Percentiles rank a stretch among this genome's conserved stretches.
These are phyloP conservation scores for Mortierella sp. DNA, from an alignment of 371 early-diverging fungal genomes.

Conservation along the genomic window DNA sequence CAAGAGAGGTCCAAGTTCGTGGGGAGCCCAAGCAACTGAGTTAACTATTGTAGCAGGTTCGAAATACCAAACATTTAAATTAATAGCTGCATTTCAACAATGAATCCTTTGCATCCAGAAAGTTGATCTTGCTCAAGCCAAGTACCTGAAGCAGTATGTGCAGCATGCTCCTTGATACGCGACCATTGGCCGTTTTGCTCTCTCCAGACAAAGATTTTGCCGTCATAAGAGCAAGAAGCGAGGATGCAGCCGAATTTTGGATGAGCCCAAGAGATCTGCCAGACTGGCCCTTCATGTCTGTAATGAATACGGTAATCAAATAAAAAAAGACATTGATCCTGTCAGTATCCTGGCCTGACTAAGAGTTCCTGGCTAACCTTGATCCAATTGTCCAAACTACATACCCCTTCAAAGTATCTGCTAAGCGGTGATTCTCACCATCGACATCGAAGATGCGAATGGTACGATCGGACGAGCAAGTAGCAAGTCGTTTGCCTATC, in stretches of 20 bases:
- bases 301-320: neutral
- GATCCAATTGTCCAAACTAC: neutral
- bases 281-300: constrained; percentile 98
- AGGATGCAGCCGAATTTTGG: constrained; percentile 96
- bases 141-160: constrained; percentile 90
- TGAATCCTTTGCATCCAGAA: neutral
- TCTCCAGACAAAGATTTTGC: constrained; percentile 95
- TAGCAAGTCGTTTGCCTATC: constrained; percentile 89
- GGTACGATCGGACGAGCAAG: constrained; percentile 96
- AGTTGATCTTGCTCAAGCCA: constrained; percentile 7
- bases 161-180: constrained; percentile 90
- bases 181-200: constrained; percentile 90
- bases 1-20: constrained; percentile 94
- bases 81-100: neutral
- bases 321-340: neutral
- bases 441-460: constrained; percentile 94
- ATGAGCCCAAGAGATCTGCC: constrained; percentile 99
- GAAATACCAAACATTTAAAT: neutral
- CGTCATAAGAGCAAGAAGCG: constrained; percentile 97
- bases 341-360: neutral
- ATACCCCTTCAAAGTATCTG: constrained; percentile 85
- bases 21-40: constrained; percentile 96
- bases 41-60: constrained; percentile 74
- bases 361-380: neutral
- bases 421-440: constrained; percentile 82